phyloP scores from a whole-genome alignment of 805 yeast genomes.

The Trichomonascus vanleenenianus region DNA sequence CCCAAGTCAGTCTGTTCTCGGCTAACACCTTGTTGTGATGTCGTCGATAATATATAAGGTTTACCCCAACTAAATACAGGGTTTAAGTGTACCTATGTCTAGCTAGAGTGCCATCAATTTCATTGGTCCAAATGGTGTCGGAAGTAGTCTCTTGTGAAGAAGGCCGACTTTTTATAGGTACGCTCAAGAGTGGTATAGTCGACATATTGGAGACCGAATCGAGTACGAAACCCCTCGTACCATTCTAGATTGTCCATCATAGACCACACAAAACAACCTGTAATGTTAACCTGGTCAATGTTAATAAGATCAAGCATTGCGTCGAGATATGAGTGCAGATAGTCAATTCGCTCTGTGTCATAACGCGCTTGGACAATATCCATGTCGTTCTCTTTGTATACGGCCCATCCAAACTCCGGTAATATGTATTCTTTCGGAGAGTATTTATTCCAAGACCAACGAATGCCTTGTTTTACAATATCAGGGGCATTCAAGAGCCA shows the following conservation, averaged over 20 bases:
- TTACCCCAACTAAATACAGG: too few relatives aligned
- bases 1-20: too few relatives aligned
- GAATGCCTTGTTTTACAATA: conserved; percentile 9
- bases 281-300: conserved; percentile 23
- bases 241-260: conserved; percentile 31
- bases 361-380: conserved; percentile 21
- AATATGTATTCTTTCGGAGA: conserved; percentile 22
- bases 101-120: too few relatives aligned
- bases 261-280: conserved; percentile 29
- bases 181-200: conserved; percentile 9
- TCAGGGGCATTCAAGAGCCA: conserved; percentile 22
- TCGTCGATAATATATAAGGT: too few relatives aligned
- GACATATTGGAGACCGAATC: conserved; percentile 15
- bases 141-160: too few relatives aligned
- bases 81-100: too few relatives aligned
- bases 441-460: conserved; percentile 18
- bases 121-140: too few relatives aligned
- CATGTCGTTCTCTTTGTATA: conserved; percentile 25
- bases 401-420: conserved; percentile 30
- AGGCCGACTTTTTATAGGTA: conserved; percentile 14
- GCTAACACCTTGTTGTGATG: too few relatives aligned
- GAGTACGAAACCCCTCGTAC: conserved; percentile 17
- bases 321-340: conserved; percentile 25
- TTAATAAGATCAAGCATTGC: conserved; percentile 20
- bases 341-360: conserved; percentile 26